Evolutionary conservation across 2,329 filamentous ascomycete genomes (phyloP).

Genomic region (Metarhizium humberi): DNA sequence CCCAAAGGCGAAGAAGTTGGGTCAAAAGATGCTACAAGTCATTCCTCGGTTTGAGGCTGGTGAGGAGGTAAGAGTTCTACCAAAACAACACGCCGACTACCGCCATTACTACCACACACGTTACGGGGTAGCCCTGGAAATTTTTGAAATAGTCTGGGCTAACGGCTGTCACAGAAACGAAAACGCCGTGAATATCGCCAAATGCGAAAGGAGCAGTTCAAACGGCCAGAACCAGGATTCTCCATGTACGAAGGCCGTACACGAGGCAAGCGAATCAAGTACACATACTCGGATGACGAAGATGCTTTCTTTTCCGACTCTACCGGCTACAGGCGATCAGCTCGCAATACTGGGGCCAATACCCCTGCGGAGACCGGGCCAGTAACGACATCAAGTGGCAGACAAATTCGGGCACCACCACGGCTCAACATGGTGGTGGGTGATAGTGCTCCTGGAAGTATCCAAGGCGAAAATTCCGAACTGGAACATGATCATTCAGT

Average conservation of each 20-base stretch:
- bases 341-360: conserved; percentile 63
- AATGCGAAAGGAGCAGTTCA: conserved; percentile 76
- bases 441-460: conserved; percentile 36
- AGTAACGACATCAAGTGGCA: conserved; percentile 72
- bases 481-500: conserved; percentile 29
- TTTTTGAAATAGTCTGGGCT: conserved; percentile 1
- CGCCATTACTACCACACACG: neutral
- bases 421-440: conserved; percentile 55
- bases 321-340: conserved; percentile 51
- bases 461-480: conserved; percentile 34
- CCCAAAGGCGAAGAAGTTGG: conserved; percentile 69
- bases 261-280: conserved; percentile 90
- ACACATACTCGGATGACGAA: conserved; percentile 89
- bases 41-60: conserved; percentile 87
- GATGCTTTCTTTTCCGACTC: conserved; percentile 60
- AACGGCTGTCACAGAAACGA: conserved; percentile 58
- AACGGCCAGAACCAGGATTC: conserved; percentile 78
- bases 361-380: conserved; percentile 61
- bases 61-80: conserved; percentile 58
- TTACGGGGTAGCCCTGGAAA: neutral
- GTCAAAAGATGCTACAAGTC: conserved; percentile 67
- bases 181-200: conserved; percentile 86
- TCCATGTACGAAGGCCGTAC: conserved; percentile 95
- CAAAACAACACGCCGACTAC: neutral
- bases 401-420: conserved; percentile 65